Conservation (phyloP, 1,139 yeast genomes). For the Meyerozyma guilliermondii region DNA sequence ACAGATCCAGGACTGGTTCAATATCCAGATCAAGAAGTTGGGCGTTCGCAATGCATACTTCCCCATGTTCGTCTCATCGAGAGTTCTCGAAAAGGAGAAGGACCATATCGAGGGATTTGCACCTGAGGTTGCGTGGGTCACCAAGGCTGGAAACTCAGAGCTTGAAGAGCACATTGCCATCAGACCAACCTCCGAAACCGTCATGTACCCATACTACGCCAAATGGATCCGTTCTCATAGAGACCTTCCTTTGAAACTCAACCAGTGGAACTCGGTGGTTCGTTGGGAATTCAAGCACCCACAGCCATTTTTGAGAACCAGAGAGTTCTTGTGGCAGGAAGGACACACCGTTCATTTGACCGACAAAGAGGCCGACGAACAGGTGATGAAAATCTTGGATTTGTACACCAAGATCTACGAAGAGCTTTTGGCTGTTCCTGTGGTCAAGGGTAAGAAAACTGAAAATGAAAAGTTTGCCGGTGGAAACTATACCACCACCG, state of each 20-base stretch:
- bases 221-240: slow-evolving; percentile 99
- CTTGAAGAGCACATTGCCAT: slow-evolving; percentile 98
- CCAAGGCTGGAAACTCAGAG: slow-evolving; percentile 90
- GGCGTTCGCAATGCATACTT: slow-evolving; percentile 95
- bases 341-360: slow-evolving; percentile 98
- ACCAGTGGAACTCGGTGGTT: slow-evolving; percentile 99
- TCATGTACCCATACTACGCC: slow-evolving; percentile 98
- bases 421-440: slow-evolving; percentile 95
- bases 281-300: slow-evolving; percentile 99
- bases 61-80: slow-evolving; percentile 96
- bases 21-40: slow-evolving; percentile 69
- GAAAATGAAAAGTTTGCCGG: slow-evolving; percentile 99
- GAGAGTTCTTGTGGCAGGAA: slow-evolving; percentile 99
- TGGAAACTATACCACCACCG: slow-evolving; percentile 91
- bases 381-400: slow-evolving; percentile 82
- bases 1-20: slow-evolving; percentile 83
- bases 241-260: slow-evolving; percentile 90
- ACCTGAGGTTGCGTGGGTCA: slow-evolving; percentile 99
- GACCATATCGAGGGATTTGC: slow-evolving; percentile 99
- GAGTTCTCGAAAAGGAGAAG: slow-evolving; percentile 93
- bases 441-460: slow-evolving; percentile 90
- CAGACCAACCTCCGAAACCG: slow-evolving; percentile 99
- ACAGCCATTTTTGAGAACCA: slow-evolving; percentile 96
- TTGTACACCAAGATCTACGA: slow-evolving; percentile 81
- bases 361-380: slow-evolving; percentile 69